Evolutionary conservation across 305 asterid genomes (phyloP).

Genomic region (Plantago rigida): DNA sequence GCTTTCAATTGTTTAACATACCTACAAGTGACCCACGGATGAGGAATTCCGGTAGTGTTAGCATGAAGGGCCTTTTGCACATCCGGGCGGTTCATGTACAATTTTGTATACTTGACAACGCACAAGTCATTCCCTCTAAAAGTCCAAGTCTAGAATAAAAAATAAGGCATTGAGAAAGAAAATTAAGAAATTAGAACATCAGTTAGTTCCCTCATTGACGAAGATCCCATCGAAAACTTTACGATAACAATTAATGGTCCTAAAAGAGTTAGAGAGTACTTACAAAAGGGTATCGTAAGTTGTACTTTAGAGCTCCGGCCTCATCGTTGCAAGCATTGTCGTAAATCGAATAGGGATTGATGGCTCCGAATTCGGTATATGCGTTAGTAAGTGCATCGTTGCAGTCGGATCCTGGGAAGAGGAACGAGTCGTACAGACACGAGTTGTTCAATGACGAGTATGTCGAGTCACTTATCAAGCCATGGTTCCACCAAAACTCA

Average conservation of each 20-base stretch:
- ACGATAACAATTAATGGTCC: no score
- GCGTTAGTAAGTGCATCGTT: conserved; percentile 33
- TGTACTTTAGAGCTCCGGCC: conserved; percentile 27
- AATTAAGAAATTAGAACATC: not conserved
- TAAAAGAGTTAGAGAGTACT: not conserved
- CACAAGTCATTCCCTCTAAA: conserved; percentile 51
- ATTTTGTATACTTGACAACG: conserved; percentile 43
- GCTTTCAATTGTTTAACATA: conserved; percentile 5
- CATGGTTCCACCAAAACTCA: conserved; percentile 53
- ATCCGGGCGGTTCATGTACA: conserved; percentile 41
- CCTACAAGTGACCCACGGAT: conserved; percentile 58
- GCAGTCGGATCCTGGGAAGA: conserved; percentile 36
- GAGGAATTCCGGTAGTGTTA: conserved; percentile 32
- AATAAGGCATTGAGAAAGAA: not conserved
- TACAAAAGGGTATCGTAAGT: conserved; percentile 36
- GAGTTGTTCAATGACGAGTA: conserved; percentile 34
- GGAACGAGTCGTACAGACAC: conserved; percentile 38
- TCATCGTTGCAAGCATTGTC: conserved; percentile 31
- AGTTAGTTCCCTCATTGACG: no score
- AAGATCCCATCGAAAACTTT: no score
- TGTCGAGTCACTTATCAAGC: conserved; percentile 40
- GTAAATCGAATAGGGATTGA: conserved; percentile 44
- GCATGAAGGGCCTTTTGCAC: conserved; percentile 60
- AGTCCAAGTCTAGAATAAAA: conserved; percentile 40
- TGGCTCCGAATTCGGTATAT: conserved; percentile 37